A percentile compares a stretch with the other conserved stretches of the same genome.
These are phyloP conservation scores for Globisporangium acanthophoron DNA, from an alignment of 352 stramenopile genomes.

Conservation along the genomic window DNA sequence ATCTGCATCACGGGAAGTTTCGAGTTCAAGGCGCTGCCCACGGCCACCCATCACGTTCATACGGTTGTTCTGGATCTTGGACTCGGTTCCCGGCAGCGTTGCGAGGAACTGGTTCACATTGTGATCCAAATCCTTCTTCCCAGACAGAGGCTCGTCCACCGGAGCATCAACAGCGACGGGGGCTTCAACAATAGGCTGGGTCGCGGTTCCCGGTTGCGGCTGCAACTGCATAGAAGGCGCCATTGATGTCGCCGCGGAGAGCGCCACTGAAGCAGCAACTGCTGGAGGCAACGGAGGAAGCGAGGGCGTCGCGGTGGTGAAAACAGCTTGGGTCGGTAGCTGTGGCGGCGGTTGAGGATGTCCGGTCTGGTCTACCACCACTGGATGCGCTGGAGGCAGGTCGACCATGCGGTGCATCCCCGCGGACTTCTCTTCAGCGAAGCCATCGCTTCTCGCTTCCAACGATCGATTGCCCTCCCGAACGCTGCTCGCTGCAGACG, in stretches of 20 bases:
- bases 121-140: conserved; percentile 35
- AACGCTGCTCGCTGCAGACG: conserved; percentile 2
- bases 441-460: conserved; percentile 10
- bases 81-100: conserved; percentile 87
- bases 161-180: conserved; percentile 8
- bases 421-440: conserved; percentile 45
- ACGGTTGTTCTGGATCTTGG: conserved; percentile 85
- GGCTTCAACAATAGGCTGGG: background rate
- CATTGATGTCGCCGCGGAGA: background rate
- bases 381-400: conserved; percentile 17
- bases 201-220: background rate
- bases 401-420: conserved; percentile 36
- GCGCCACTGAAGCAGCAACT: background rate
- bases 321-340: background rate
- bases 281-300: conserved; percentile 2
- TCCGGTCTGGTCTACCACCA: conserved; percentile 2
- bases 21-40: conserved; percentile 82
- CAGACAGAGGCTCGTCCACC: conserved; percentile 55
- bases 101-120: conserved; percentile 75
- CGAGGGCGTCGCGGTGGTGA: background rate
- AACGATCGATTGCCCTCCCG: background rate
- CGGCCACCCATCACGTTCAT: conserved; percentile 92
- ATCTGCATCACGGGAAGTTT: conserved; percentile 25
- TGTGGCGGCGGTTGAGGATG: conserved; percentile 4
- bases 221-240: background rate